Evolutionary conservation across 1,284 basidiomycete species (phyloP).

Genomic region (Apiotrichum montevideense): DNA sequence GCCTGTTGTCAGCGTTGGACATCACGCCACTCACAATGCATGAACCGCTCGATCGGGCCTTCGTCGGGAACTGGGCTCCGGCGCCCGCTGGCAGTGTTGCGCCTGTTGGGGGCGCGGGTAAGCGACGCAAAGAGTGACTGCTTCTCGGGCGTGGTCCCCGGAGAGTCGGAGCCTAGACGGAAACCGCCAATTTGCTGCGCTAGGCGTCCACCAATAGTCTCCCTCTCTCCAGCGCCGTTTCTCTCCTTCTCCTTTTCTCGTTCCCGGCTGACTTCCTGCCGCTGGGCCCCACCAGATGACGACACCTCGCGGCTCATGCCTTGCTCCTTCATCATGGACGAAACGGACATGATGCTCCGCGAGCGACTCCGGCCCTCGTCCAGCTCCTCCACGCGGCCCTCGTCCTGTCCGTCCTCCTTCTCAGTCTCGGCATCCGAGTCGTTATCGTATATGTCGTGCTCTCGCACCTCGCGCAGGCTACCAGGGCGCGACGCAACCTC

Average conservation of each 20-base stretch:
- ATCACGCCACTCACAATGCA: constrained; percentile 10
- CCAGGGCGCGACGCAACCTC: constrained; percentile 38
- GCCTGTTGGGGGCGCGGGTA: background rate
- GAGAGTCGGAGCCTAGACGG: background rate
- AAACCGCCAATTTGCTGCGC: background rate
- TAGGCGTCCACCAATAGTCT: too few species aligned
- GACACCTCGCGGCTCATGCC: constrained; percentile 32
- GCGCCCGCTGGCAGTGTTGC: background rate
- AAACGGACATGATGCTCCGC: too few species aligned
- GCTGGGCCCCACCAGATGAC: background rate
- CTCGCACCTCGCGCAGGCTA: constrained; percentile 29
- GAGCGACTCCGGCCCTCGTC: too few species aligned
- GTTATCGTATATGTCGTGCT: constrained; percentile 14
- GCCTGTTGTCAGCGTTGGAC: constrained; percentile 40
- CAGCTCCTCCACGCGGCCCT: background rate
- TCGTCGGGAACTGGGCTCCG: constrained; percentile 12
- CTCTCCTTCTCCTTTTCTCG: background rate
- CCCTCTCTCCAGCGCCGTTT: background rate
- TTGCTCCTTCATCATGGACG: too few species aligned
- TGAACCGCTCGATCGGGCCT: constrained; percentile 38
- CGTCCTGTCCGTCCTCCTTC: constrained; percentile 22
- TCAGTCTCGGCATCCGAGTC: background rate
- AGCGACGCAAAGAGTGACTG: constrained; percentile 5
- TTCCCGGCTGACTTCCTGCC: background rate
- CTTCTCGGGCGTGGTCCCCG: background rate